These are phyloP conservation scores for Fusarium algeriense DNA, from an alignment of 2,329 filamentous ascomycete genomes.

Conservation along the genomic window DNA sequence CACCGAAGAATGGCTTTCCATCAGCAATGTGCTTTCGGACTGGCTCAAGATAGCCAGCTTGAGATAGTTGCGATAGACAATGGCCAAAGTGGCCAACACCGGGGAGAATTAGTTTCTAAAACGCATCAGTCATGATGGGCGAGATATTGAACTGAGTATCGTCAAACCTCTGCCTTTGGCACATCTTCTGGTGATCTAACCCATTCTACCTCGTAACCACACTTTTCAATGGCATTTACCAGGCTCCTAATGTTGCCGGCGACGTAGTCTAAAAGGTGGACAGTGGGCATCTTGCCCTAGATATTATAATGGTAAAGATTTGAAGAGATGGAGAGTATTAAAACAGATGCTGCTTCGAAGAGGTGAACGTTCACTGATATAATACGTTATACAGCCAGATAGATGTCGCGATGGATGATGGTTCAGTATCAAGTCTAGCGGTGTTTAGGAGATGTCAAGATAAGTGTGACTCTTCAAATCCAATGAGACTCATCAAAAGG, in stretches of 20 bases:
- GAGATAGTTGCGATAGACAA: conserved; percentile 86
- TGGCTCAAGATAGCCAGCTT: conserved; percentile 85
- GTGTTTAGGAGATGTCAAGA: conserved; percentile 31
- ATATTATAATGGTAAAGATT: conserved; percentile 23
- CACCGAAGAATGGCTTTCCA: conserved; percentile 98
- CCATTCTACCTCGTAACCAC: conserved; percentile 95
- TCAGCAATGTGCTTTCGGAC: conserved; percentile 84
- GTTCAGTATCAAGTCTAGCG: conserved; percentile 22
- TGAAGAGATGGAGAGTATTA: conserved; percentile 6
- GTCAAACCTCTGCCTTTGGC: conserved; percentile 80
- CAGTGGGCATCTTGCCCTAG: conserved; percentile 73
- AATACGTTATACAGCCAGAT: neutral
- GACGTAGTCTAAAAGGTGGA: conserved; percentile 88
- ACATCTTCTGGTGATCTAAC: conserved; percentile 87
- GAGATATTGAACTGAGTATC: neutral
- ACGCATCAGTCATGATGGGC: conserved; percentile 23
- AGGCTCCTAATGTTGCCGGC: conserved; percentile 96
- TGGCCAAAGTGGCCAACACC: conserved; percentile 98
- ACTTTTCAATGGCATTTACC: conserved; percentile 96
- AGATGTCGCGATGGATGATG: conserved; percentile 15
- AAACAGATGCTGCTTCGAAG: neutral
- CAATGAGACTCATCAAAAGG: conserved; percentile 28
- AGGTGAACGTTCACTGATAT: neutral
- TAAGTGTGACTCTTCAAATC: conserved; percentile 30
- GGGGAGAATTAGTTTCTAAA: conserved; percentile 90